Conservation (phyloP, 371 early-diverging fungal species). For the Fennellomyces sp. region DNA sequence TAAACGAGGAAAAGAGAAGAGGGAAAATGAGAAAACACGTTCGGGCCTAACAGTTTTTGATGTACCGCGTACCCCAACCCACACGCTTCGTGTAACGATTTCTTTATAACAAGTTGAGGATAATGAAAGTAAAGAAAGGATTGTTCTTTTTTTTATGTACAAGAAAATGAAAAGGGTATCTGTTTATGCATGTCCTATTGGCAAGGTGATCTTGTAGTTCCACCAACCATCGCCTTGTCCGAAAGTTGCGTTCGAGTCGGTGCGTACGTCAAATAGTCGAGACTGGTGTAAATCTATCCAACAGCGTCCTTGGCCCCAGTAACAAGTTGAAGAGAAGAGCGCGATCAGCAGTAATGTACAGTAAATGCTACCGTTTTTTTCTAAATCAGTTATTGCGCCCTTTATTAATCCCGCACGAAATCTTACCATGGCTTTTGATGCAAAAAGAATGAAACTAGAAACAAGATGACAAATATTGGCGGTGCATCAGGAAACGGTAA, state of each 20-base stretch:
- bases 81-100: neutral
- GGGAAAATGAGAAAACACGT: conserved; percentile 1
- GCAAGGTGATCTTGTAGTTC: conserved; percentile 52
- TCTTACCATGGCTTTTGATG: conserved; percentile 73
- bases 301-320: conserved; percentile 73
- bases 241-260: conserved; percentile 48
- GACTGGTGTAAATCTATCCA: conserved; percentile 62
- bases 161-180: too few relatives aligned
- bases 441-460: conserved; percentile 63
- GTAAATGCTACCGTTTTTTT: conserved; percentile 47
- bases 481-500: conserved; percentile 72
- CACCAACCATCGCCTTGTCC: conserved; percentile 54
- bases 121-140: neutral
- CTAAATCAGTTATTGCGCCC: neutral
- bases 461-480: conserved; percentile 65
- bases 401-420: neutral
- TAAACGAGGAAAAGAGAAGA: conserved; percentile 10
- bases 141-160: neutral
- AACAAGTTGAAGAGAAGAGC: conserved; percentile 66
- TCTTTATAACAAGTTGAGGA: too few relatives aligned
- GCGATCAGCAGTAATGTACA: conserved; percentile 66
- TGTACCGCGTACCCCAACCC: neutral
- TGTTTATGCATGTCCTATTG: conserved; percentile 28
- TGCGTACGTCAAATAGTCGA: conserved; percentile 42
- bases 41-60: conserved; percentile 3